These are phyloP conservation scores for Zalaria sp. DNA, from an alignment of 2,329 filamentous ascomycete species.

Conservation along the genomic window DNA sequence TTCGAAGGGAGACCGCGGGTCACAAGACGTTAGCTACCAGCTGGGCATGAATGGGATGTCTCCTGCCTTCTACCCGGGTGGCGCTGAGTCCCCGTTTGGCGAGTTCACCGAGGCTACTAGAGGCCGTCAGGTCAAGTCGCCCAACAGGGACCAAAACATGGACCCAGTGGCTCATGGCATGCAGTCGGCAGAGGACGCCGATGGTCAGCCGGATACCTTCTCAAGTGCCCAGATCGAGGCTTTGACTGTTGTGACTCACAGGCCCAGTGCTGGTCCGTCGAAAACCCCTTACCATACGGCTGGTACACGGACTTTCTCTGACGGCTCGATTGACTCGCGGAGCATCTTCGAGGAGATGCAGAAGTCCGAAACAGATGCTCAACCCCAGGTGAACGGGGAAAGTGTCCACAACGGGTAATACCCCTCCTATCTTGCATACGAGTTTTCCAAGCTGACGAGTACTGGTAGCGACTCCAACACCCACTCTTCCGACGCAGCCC, in stretches of 20 bases:
- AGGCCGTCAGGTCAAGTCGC: slow-evolving; percentile 13
- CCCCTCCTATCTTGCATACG: too few species aligned
- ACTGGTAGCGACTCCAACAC: neutral
- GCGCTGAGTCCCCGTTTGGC: slow-evolving; percentile 6
- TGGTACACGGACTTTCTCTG: slow-evolving; percentile 37
- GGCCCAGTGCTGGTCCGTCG: slow-evolving; percentile 8
- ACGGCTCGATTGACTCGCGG: slow-evolving; percentile 40
- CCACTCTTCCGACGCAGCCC: neutral
- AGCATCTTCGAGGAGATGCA: slow-evolving; percentile 35
- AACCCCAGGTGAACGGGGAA: slow-evolving; percentile 21
- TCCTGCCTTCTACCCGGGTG: slow-evolving; percentile 6
- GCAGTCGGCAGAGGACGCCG: slow-evolving; percentile 7
- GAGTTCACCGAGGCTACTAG: slow-evolving; percentile 6
- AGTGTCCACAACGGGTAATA: slow-evolving; percentile 11
- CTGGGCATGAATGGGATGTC: neutral
- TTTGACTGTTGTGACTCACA: slow-evolving; percentile 39
- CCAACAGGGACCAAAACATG: slow-evolving; percentile 12
- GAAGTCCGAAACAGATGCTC: slow-evolving; percentile 23
- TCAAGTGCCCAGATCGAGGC: slow-evolving; percentile 37
- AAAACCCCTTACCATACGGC: slow-evolving; percentile 23
- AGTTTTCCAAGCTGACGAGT: too few species aligned
- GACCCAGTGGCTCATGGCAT: slow-evolving; percentile 8
- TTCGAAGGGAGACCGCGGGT: slow-evolving; percentile 10
- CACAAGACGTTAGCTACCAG: slow-evolving; percentile 10
- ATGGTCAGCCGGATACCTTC: slow-evolving; percentile 29